Percentiles rank a stretch among this genome's conserved stretches.
Conservation (phyloP, 1,284 basidiomycete species). For the Phylloboletellus chloephorus region DNA sequence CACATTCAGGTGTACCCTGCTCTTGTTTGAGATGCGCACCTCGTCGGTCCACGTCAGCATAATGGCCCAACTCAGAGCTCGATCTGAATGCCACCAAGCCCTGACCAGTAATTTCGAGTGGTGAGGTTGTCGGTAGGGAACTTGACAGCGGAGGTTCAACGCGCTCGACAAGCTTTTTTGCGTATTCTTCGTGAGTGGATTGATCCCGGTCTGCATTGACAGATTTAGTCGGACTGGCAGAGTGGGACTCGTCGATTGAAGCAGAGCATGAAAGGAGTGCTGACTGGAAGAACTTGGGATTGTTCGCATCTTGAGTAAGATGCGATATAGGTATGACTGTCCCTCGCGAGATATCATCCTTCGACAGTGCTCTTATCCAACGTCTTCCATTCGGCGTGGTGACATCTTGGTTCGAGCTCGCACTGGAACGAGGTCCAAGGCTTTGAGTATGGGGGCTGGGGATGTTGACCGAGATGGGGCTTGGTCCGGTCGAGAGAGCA, state of each 20-base stretch:
- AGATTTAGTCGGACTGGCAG: slow-evolving; percentile 52
- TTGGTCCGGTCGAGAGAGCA: slow-evolving; percentile 20
- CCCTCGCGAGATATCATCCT: slow-evolving; percentile 60
- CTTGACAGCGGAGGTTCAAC: slow-evolving; percentile 55
- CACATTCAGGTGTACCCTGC: slow-evolving; percentile 47
- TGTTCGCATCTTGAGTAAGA: slow-evolving; percentile 48
- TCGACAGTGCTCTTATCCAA: slow-evolving; percentile 40
- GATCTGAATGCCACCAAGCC: slow-evolving; percentile 44
- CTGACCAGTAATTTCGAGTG: slow-evolving; percentile 38
- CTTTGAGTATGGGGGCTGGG: slow-evolving; percentile 20
- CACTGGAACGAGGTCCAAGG: slow-evolving; percentile 50
- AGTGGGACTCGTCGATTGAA: slow-evolving; percentile 37
- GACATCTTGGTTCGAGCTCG: slow-evolving; percentile 45
- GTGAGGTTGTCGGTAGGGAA: slow-evolving; percentile 46
- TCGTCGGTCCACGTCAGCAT: slow-evolving; percentile 52
- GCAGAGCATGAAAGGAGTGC: slow-evolving; percentile 28
- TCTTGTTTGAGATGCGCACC: slow-evolving; percentile 33
- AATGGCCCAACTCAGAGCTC: slow-evolving; percentile 75
- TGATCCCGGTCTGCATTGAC: slow-evolving; percentile 34
- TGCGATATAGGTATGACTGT: slow-evolving; percentile 57
- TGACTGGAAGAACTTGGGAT: slow-evolving; percentile 57
- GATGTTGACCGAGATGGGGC: slow-evolving; percentile 26
- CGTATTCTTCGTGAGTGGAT: slow-evolving; percentile 36
- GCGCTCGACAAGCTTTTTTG: slow-evolving; percentile 40
- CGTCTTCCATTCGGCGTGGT: slow-evolving; percentile 36